A percentile compares a stretch with the other conserved stretches of the same genome.
Evolutionary conservation across 1,284 basidiomycete species (phyloP).

Genomic region (Clitocybe nebularis): DNA sequence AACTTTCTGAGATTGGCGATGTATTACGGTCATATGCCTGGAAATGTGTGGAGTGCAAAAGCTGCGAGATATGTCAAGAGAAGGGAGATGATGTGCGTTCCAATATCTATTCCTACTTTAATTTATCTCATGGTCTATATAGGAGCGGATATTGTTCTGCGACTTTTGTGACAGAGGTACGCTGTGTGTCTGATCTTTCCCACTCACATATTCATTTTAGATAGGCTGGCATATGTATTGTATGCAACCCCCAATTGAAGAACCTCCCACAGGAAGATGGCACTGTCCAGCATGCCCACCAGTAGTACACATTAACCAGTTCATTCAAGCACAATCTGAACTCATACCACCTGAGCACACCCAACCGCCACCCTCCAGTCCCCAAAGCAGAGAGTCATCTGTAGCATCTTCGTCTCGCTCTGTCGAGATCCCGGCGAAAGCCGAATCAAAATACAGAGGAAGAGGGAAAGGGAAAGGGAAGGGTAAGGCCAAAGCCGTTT

Average conservation of each 20-base stretch:
- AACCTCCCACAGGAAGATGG: conserved; percentile 75
- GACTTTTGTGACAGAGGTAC: conserved; percentile 90
- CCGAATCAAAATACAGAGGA: conserved; percentile 16
- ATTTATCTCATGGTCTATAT: conserved; percentile 17
- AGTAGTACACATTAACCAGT: no score
- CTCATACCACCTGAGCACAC: conserved; percentile 4
- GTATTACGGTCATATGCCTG: conserved; percentile 73
- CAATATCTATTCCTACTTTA: conserved; percentile 6
- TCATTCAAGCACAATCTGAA: no score
- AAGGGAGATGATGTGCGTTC: conserved; percentile 87
- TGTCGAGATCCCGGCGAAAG: conserved; percentile 15
- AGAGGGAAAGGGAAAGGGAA: conserved; percentile 29
- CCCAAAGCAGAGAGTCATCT: conserved; percentile 32
- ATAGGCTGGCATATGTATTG: conserved; percentile 91
- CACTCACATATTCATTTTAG: conserved; percentile 9
- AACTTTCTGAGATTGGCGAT: conserved; percentile 47
- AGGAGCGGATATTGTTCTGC: conserved; percentile 88
- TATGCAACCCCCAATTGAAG: conserved; percentile 68
- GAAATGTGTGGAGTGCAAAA: conserved; percentile 93
- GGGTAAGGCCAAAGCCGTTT: conserved; percentile 20
- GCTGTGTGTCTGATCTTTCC: conserved; percentile 16
- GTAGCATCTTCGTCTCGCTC: conserved; percentile 51
- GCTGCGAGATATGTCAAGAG: conserved; percentile 82
- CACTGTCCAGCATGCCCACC: conserved; percentile 62
- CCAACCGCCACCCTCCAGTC: conserved; percentile 10